Evolutionary conservation across 805 yeast genomes (phyloP).

Genomic region (Hyphopichia homilentoma): DNA sequence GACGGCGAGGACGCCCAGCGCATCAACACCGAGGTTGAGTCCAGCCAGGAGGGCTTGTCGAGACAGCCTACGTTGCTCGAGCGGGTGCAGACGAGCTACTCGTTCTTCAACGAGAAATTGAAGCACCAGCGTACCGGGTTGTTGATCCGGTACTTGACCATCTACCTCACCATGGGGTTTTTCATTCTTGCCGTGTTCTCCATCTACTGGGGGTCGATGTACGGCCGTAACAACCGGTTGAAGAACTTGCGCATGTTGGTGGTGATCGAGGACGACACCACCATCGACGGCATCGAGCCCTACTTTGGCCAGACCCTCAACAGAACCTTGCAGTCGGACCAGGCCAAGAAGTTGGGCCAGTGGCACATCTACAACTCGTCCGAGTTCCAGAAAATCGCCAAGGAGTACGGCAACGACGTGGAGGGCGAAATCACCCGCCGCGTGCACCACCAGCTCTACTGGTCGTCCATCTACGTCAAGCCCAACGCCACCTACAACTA

Average conservation of each 20-base stretch:
- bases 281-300: conserved; percentile 26
- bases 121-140: conserved; percentile 15
- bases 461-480: conserved; percentile 58
- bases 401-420: conserved; percentile 16
- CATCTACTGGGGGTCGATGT: conserved; percentile 40
- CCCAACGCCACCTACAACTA: conserved; percentile 44
- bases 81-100: conserved; percentile 22
- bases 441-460: conserved; percentile 54
- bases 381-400: conserved; percentile 26
- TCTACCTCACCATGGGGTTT: conserved; percentile 29
- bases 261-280: conserved; percentile 26
- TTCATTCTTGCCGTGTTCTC: conserved; percentile 35
- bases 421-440: conserved; percentile 37
- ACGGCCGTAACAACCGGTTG: conserved; percentile 24
- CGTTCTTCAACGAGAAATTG: conserved; percentile 29
- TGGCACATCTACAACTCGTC: conserved; percentile 33
- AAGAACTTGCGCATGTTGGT: conserved; percentile 33
- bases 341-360: conserved; percentile 22
- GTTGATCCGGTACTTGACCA: conserved; percentile 12
- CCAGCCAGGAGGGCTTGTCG: not conserved
- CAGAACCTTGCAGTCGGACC: conserved; percentile 21
- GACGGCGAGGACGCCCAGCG: no score
- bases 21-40: no score
- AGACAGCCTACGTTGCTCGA: conserved; percentile 12
- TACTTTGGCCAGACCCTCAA: conserved; percentile 47